Percentiles rank a stretch among this genome's conserved stretches.
These are phyloP conservation scores for Prasinococcaceae sp. DNA, from an alignment of 139 green algal species.

Conservation along the genomic window DNA sequence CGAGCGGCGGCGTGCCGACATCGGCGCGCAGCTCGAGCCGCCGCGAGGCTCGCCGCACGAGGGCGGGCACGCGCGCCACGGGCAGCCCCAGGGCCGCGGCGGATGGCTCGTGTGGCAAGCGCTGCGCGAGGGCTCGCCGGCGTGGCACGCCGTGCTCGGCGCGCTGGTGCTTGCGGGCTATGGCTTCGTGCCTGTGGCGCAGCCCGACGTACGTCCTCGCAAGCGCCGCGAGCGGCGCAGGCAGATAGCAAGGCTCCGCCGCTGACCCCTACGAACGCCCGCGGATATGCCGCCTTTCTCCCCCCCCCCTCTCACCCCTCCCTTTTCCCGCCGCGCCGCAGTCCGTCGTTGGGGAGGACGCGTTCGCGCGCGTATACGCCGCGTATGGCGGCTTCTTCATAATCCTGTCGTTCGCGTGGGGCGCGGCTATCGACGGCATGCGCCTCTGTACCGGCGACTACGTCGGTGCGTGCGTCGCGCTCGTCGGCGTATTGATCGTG, in stretches of 20 bases:
- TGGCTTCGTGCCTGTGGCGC: conserved; percentile 54
- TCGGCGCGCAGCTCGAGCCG: too few species aligned
- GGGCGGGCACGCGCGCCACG: too few species aligned
- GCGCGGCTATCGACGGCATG: conserved; percentile 48
- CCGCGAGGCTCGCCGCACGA: too few species aligned
- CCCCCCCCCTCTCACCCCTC: too few species aligned
- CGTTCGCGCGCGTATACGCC: conserved; percentile 44
- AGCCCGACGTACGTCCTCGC: conserved; percentile 46
- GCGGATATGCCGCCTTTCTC: conserved; percentile 52
- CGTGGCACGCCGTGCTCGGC: conserved; percentile 24
- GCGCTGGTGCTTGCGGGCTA: conserved; percentile 38
- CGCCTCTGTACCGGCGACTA: conserved; percentile 50
- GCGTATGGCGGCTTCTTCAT: conserved; percentile 73
- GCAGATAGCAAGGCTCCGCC: too few species aligned
- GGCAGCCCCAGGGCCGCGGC: too few species aligned
- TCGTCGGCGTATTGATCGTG: conserved; percentile 44
- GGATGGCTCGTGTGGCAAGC: conserved; percentile 68
- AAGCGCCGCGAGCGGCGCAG: too few species aligned
- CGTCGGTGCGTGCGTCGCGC: conserved; percentile 40
- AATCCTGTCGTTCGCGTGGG: conserved; percentile 53
- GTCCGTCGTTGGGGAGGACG: too few species aligned
- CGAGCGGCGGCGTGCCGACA: background rate
- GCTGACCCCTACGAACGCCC: too few species aligned
- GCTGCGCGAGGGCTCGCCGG: conserved; percentile 26
- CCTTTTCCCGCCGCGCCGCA: too few species aligned